Evolutionary conservation across 768 basidiomycete genomes (phyloP), one percentile per base, ranked within the genome.

Genomic region (Kwoniella dejecticola): DNA sequence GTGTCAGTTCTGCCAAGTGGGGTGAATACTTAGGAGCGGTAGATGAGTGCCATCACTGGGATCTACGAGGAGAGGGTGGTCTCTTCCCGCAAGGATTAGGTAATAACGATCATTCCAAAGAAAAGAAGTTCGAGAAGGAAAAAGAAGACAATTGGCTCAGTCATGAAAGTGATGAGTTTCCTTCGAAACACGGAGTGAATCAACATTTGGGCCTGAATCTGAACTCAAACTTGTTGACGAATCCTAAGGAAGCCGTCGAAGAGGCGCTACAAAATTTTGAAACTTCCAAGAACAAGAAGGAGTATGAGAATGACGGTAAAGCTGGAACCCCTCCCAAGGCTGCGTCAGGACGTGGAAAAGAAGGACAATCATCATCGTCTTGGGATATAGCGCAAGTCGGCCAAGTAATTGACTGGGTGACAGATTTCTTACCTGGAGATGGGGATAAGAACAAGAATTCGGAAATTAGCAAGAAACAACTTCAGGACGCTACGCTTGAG

Each of bases 31-130:
- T 99, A 30, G 96, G 96, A 3, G 85, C 85, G 17, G 82, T 98
- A 71, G 89, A 95, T 65, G 88, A 87, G 1, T 89, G 87, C 69
- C 93, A 99, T 81, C 96, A 99, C 72, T 99, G 96, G 96, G 89
- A 95, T 70, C 84, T 97, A 76, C 81, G 96, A 63, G 96, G 95
- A 0, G 87, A 90, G 21, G 80, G 88, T n/a, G 90, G 92, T 3
- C 50, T 82, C 13, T 76, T 74, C 56, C 77, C 77, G 2, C 58
- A 70, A 17, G 72, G 68, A 5, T 66, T 57, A 11, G 55, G 45
- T n/a, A 31, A 42, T 21, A 27, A 19, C 21, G 45, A 42, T 50
- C 52, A 60, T 17, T 36, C 33, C 7, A 46, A 57, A 27, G 60
- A 64, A 21, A 50, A 63, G 30, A 54, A 60, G 24, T 54, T 60